These are phyloP conservation scores for Babesia bovis DNA, from an alignment of 169 alveolate genomes.

Conservation along the genomic window DNA sequence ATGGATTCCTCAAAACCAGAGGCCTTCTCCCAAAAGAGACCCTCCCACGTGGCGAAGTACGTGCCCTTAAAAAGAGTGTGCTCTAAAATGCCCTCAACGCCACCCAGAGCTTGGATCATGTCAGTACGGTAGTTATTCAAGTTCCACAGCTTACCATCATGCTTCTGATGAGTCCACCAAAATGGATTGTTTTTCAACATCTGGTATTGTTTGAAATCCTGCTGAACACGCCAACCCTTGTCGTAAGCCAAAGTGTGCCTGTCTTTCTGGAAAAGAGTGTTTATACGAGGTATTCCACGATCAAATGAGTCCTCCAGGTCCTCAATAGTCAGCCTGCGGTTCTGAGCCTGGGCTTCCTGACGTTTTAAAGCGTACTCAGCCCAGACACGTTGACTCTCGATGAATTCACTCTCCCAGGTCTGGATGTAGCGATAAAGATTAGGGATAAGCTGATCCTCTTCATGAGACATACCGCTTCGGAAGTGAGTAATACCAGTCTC, in stretches of 20 bases:
- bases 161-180: constrained; percentile 99
- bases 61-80: constrained; percentile 99
- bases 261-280: constrained; percentile 99
- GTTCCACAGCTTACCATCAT: constrained; percentile 99
- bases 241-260: constrained; percentile 99
- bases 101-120: constrained; percentile 99
- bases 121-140: constrained; percentile 99
- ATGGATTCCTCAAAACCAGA: constrained; percentile 98
- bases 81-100: constrained; percentile 99
- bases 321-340: constrained; percentile 96
- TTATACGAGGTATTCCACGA: constrained; percentile 99
- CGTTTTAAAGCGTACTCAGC: constrained; percentile 99
- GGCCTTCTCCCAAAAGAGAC: constrained; percentile 99
- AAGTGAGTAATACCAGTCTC: constrained; percentile 99
- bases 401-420: constrained; percentile 99
- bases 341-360: constrained; percentile 98
- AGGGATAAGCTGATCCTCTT: constrained; percentile 99
- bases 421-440: constrained; percentile 94
- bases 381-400: constrained; percentile 99
- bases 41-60: constrained; percentile 99
- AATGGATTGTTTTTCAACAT: constrained; percentile 96
- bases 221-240: constrained; percentile 99
- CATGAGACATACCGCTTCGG: constrained; percentile 99
- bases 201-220: constrained; percentile 97
- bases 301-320: constrained; percentile 99